phyloP scores from a whole-genome alignment of 257 asterid genomes.

The Fraxinus americana region DNA sequence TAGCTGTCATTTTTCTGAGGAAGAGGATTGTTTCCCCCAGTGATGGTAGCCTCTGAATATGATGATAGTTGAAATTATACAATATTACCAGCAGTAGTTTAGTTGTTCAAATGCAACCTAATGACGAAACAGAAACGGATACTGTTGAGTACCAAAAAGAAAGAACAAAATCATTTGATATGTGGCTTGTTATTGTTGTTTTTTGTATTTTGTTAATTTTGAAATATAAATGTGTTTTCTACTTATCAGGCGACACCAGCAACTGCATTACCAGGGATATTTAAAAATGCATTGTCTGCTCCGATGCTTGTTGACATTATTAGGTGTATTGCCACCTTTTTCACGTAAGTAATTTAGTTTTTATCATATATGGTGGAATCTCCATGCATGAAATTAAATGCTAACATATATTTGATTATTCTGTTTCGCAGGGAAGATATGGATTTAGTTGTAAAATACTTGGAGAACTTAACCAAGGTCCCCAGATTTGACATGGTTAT shows the following conservation, averaged over 20 bases:
- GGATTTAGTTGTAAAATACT: constrained; percentile 68
- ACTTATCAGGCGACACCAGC: constrained; percentile 72
- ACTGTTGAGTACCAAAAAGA: background rate
- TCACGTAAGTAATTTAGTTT: constrained; percentile 53
- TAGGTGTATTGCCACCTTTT: constrained; percentile 73
- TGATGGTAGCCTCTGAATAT: background rate
- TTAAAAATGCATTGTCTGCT: constrained; percentile 86
- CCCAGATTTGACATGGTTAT: constrained; percentile 85
- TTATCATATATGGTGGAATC: constrained; percentile 13
- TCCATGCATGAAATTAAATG: constrained; percentile 15
- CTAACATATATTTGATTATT: constrained; percentile 25
- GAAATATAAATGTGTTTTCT: constrained; percentile 16
- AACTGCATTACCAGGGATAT: constrained; percentile 66
- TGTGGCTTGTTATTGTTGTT: background rate
- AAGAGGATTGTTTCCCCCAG: background rate
- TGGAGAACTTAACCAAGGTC: constrained; percentile 66
- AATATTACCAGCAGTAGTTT: background rate
- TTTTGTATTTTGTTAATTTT: background rate
- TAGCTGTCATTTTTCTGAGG: background rate
- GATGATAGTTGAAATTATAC: background rate
- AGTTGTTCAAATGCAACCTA: background rate
- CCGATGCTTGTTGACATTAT: constrained; percentile 73
- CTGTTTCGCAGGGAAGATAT: constrained; percentile 73
- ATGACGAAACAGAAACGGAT: background rate
- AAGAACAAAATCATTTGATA: background rate